Conservation (phyloP, 306 rosid species). For the Castanea crenata region DNA sequence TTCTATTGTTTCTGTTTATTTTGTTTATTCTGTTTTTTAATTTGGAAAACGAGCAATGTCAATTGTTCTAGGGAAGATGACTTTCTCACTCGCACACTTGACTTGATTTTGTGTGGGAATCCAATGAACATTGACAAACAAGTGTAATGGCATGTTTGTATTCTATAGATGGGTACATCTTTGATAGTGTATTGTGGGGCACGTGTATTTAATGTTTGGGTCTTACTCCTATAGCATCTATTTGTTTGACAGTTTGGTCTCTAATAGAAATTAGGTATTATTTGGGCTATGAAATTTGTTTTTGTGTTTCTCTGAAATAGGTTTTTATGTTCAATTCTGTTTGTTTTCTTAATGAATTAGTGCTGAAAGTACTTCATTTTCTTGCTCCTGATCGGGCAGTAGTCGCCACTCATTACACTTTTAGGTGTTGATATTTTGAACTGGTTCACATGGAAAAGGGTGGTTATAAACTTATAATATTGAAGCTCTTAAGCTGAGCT, state of each 20-base stretch:
- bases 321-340: neutral
- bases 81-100: neutral
- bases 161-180: neutral
- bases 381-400: neutral
- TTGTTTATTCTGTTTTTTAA: too few relatives aligned
- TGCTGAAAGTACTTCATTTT: neutral
- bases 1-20: too few relatives aligned
- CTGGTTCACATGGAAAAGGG: neutral
- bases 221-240: neutral
- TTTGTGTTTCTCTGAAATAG: too few relatives aligned
- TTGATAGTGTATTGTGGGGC: neutral
- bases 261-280: neutral
- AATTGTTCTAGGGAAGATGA: constrained; percentile 14
- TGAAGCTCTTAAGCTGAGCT: neutral
- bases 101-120: neutral
- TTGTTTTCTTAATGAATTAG: neutral
- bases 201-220: neutral
- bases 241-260: neutral
- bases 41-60: too few relatives aligned
- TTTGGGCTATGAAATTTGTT: too few relatives aligned
- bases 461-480: too few relatives aligned
- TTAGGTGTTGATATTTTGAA: neutral
- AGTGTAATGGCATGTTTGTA: constrained; percentile 3
- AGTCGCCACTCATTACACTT: neutral
- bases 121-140: constrained; percentile 5